phyloP scores from a whole-genome alignment of 192 early-diverging fungal species.

The Linderina pennispora region DNA sequence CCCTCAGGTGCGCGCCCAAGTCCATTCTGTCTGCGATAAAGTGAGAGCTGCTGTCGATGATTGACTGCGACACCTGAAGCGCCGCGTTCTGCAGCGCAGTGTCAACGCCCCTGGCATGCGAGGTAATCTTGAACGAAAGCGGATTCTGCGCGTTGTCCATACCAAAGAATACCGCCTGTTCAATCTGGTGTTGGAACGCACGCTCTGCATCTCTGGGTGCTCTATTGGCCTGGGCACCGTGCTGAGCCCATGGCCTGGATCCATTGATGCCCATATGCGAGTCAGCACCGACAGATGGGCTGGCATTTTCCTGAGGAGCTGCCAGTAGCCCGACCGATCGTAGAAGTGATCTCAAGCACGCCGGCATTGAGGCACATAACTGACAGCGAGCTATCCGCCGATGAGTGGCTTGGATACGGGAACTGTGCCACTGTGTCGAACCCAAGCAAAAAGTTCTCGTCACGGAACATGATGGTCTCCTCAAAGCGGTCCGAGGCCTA shows the following conservation, averaged over 20 bases:
- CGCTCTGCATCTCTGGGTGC: too few species aligned
- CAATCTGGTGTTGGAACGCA: conserved; percentile 23
- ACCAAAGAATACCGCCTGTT: conserved; percentile 46
- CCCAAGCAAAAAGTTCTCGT: conserved; percentile 14
- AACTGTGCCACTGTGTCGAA: conserved; percentile 1
- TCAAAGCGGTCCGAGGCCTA: conserved; percentile 15
- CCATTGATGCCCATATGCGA: too few species aligned
- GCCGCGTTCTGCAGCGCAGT: conserved; percentile 22
- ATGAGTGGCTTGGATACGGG: conserved; percentile 5
- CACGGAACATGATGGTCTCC: conserved; percentile 21
- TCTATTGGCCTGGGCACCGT: too few species aligned
- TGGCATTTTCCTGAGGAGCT: too few species aligned
- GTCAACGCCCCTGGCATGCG: conserved; percentile 11
- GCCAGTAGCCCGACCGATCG: too few species aligned
- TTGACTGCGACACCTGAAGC: conserved; percentile 25
- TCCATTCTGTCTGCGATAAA: conserved; percentile 31
- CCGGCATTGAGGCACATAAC: conserved; percentile 25
- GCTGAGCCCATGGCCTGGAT: too few species aligned
- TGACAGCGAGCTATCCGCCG: conserved; percentile 9
- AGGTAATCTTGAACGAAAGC: conserved; percentile 20
- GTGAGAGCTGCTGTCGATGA: conserved; percentile 36
- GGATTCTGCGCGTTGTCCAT: conserved; percentile 13
- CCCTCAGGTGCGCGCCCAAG: conserved; percentile 26
- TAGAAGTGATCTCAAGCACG: conserved; percentile 33
- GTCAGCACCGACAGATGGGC: too few species aligned